These are phyloP conservation scores for Hibiscus tridactylites DNA, from an alignment of 345 rosid genomes.

Conservation along the genomic window DNA sequence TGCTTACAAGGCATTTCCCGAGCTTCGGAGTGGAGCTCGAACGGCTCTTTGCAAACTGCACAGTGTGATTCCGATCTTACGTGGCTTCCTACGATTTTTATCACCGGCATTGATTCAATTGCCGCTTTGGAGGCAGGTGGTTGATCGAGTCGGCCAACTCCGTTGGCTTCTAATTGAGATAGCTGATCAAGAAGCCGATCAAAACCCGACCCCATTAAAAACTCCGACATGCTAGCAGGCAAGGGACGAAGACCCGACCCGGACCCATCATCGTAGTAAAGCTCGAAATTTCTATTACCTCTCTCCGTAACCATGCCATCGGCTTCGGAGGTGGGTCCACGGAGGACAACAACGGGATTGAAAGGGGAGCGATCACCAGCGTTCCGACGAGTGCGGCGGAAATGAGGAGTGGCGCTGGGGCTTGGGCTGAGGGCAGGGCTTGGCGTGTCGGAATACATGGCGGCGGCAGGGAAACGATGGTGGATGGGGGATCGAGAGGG, in stretches of 20 bases:
- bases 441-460: slow-evolving; percentile 18
- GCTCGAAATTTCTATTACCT: slow-evolving; percentile 38
- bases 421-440: slow-evolving; percentile 17
- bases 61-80: slow-evolving; percentile 38
- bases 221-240: slow-evolving; percentile 59
- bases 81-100: slow-evolving; percentile 30
- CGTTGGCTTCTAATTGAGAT: slow-evolving; percentile 43
- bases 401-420: slow-evolving; percentile 15
- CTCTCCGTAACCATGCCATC: slow-evolving; percentile 20
- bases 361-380: slow-evolving; percentile 58
- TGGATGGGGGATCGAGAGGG: slow-evolving; percentile 23
- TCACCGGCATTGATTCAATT: slow-evolving; percentile 48
- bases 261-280: slow-evolving; percentile 53
- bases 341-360: slow-evolving; percentile 57
- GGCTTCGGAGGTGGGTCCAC: slow-evolving; percentile 27
- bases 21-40: slow-evolving; percentile 40
- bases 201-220: slow-evolving; percentile 70
- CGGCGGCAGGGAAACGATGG: slow-evolving; percentile 20
- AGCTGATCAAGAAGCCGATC: slow-evolving; percentile 61
- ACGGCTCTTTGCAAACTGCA: slow-evolving; percentile 49
- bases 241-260: slow-evolving; percentile 56
- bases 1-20: slow-evolving; percentile 65
- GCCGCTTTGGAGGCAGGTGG: slow-evolving; percentile 57
- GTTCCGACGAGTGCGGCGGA: slow-evolving; percentile 32
- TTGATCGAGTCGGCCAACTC: slow-evolving; percentile 36